phyloP scores from a whole-genome alignment of 2,329 filamentous ascomycete genomes.

The Ophiostoma sp. region DNA sequence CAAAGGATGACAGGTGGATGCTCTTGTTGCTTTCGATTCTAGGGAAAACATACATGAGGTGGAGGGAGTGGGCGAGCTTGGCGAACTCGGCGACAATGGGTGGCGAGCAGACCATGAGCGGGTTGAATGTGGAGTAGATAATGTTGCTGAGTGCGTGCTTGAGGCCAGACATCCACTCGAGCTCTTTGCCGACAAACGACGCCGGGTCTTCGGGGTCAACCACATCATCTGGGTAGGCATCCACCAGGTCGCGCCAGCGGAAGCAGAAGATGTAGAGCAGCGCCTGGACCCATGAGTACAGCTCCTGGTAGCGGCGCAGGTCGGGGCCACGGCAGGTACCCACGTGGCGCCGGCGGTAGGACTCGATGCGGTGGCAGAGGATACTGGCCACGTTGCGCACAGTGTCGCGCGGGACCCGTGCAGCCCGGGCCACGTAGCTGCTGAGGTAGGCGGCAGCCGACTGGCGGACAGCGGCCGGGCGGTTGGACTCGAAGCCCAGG shows the following conservation, averaged over 20 bases:
- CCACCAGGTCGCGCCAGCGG: slow-evolving; percentile 87
- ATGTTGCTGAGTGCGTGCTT: slow-evolving; percentile 73
- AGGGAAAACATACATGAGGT: slow-evolving; percentile 85
- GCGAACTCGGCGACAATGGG: slow-evolving; percentile 91
- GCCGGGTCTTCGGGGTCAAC: slow-evolving; percentile 63
- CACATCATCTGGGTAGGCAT: slow-evolving; percentile 58
- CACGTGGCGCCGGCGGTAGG: slow-evolving; percentile 72
- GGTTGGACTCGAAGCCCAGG: slow-evolving; percentile 68
- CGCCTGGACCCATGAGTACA: slow-evolving; percentile 87
- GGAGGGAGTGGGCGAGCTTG: slow-evolving; percentile 78
- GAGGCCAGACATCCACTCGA: slow-evolving; percentile 74
- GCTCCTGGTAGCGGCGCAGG: slow-evolving; percentile 76
- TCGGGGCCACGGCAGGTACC: slow-evolving; percentile 78
- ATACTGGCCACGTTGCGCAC: slow-evolving; percentile 82
- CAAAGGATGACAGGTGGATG: slow-evolving; percentile 72
- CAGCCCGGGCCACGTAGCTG: slow-evolving; percentile 89
- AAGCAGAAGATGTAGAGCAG: slow-evolving; percentile 96
- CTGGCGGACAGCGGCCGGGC: slow-evolving; percentile 73
- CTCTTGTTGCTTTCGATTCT: slow-evolving; percentile 91
- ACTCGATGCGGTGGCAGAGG: slow-evolving; percentile 74
- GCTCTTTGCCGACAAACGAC: slow-evolving; percentile 66
- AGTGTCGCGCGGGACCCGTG: slow-evolving; percentile 71
- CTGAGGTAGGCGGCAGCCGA: slow-evolving; percentile 89
- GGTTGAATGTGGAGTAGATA: slow-evolving; percentile 87
- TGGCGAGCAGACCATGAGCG: slow-evolving; percentile 90